Conservation (phyloP, 129 eudicot species). For the Escallonia herrerae region DNA sequence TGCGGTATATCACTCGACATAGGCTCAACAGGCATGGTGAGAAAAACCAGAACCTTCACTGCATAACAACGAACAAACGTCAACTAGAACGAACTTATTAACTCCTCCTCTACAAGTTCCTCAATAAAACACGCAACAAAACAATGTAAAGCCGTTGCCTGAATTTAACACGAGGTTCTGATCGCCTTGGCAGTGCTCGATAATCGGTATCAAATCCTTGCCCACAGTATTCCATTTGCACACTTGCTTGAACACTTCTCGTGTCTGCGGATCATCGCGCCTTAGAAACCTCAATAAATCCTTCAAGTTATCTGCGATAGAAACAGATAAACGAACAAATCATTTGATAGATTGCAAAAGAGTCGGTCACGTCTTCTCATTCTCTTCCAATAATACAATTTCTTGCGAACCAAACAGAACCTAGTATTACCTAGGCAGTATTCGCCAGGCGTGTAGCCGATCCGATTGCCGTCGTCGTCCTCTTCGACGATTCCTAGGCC, state of each 20-base stretch:
- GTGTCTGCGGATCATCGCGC: slow-evolving; percentile 78
- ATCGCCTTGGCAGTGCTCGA: slow-evolving; percentile 65
- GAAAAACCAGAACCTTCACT: slow-evolving; percentile 95
- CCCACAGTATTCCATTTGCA: slow-evolving; percentile 90
- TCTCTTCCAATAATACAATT: too few relatives aligned
- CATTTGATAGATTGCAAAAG: background rate
- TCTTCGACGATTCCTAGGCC: slow-evolving; percentile 46
- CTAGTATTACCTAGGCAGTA: slow-evolving; percentile 32
- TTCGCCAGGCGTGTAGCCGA: slow-evolving; percentile 36
- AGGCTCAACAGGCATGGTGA: slow-evolving; percentile 91
- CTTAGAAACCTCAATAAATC: slow-evolving; percentile 83
- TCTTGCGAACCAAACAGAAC: background rate
- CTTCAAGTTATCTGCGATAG: slow-evolving; percentile 77
- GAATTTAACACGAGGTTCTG: slow-evolving; percentile 69
- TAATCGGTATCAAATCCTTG: slow-evolving; percentile 71
- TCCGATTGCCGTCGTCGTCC: slow-evolving; percentile 35
- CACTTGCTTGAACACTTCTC: slow-evolving; percentile 91
- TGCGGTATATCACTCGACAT: slow-evolving; percentile 66
- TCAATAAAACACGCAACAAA: background rate
- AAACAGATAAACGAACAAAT: background rate
- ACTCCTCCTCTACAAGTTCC: slow-evolving; percentile 4
- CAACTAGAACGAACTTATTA: background rate
- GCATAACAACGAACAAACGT: slow-evolving; percentile 13
- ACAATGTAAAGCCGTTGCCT: slow-evolving; percentile 35
- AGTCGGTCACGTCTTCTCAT: background rate